phyloP scores from a whole-genome alignment of 1,284 basidiomycete species.

The Boletus semigastroideus region DNA sequence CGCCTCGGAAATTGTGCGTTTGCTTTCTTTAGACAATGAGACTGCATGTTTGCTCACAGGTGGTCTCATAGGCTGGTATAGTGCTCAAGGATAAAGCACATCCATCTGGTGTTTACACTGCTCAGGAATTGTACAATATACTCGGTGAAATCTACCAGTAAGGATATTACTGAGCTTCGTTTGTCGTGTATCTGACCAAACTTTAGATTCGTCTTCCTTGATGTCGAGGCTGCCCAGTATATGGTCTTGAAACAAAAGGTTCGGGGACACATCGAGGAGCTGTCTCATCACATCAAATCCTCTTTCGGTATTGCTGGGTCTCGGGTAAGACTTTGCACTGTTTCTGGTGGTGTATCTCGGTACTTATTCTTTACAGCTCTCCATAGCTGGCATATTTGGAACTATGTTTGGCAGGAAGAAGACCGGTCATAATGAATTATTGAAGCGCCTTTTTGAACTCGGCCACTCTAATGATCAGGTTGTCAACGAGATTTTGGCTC shows the following conservation, averaged over 20 bases:
- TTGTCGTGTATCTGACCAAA: slow-evolving; percentile 1
- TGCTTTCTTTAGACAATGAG: background rate
- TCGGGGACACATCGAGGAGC: slow-evolving; percentile 47
- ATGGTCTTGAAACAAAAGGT: slow-evolving; percentile 55
- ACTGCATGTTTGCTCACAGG: slow-evolving; percentile 1
- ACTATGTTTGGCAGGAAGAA: slow-evolving; percentile 53
- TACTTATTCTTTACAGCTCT: slow-evolving; percentile 39
- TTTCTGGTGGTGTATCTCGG: background rate
- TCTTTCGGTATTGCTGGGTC: slow-evolving; percentile 34
- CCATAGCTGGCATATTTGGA: slow-evolving; percentile 47
- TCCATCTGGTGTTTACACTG: slow-evolving; percentile 57
- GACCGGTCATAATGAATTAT: slow-evolving; percentile 47
- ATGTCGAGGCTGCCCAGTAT: slow-evolving; percentile 56
- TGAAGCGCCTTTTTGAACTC: slow-evolving; percentile 54
- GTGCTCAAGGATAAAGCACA: slow-evolving; percentile 60
- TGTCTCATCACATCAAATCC: slow-evolving; percentile 57
- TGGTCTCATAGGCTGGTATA: slow-evolving; percentile 59
- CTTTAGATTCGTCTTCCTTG: slow-evolving; percentile 69
- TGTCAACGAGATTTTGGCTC: slow-evolving; percentile 67
- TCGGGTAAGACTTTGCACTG: slow-evolving; percentile 17
- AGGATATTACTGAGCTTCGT: slow-evolving; percentile 20
- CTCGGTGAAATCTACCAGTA: slow-evolving; percentile 70
- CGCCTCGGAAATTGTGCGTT: slow-evolving; percentile 63
- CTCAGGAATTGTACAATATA: slow-evolving; percentile 59
- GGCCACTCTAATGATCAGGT: slow-evolving; percentile 58